Percentiles rank a stretch among this genome's conserved stretches.
Conservation (phyloP, 2,329 filamentous ascomycete genomes). For the Amylocarpus encephaloides region DNA sequence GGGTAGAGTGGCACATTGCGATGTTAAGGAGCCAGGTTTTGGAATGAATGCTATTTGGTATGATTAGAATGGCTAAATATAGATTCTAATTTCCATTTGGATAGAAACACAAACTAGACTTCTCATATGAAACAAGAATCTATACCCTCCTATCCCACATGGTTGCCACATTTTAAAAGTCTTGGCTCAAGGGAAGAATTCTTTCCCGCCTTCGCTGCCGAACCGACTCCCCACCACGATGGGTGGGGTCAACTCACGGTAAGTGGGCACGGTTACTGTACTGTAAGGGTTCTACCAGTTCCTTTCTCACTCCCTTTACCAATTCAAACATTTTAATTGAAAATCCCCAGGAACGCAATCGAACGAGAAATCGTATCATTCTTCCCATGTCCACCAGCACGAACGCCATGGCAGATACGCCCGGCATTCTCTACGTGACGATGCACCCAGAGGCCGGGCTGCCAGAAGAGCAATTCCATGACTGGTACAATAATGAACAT, state of each 20-base stretch:
- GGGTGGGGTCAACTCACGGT: constrained; percentile 2
- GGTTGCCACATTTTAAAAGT: background rate
- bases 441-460: constrained; percentile 71
- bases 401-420: constrained; percentile 37
- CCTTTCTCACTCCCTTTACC: background rate
- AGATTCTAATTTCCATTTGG: background rate
- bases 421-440: constrained; percentile 75
- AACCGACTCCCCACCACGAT: background rate
- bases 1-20: constrained; percentile 66
- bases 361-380: constrained; percentile 5
- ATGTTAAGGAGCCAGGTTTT: constrained; percentile 81
- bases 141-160: background rate
- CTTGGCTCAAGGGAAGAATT: background rate
- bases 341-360: background rate
- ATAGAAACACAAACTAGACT: background rate
- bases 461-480: constrained; percentile 64
- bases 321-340: background rate
- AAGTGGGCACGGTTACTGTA: constrained; percentile 3
- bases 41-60: constrained; percentile 98
- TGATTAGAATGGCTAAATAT: constrained; percentile 44
- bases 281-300: constrained; percentile 7
- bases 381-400: background rate
- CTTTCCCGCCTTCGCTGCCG: constrained; percentile 7
- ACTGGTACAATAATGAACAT: constrained; percentile 94
- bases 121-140: background rate